Conservation (phyloP, 1,284 basidiomycete genomes). For the Psilocybe mexicana region DNA sequence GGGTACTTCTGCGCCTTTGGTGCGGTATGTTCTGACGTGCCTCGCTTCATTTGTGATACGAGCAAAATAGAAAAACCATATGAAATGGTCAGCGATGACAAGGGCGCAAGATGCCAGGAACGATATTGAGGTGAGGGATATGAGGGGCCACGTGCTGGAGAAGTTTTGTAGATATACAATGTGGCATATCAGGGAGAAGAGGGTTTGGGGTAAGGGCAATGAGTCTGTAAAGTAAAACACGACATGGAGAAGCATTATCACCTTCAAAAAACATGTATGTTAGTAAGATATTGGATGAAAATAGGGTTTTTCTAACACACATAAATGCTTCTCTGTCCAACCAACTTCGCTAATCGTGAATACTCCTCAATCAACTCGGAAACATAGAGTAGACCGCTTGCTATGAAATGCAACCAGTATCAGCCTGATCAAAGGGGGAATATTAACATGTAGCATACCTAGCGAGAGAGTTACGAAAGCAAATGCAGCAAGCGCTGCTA, state of each 20-base stretch:
- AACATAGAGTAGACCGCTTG: slow-evolving; percentile 89
- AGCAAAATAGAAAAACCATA: slow-evolving; percentile 94
- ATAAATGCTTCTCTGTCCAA: slow-evolving; percentile 84
- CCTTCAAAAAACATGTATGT: slow-evolving; percentile 44
- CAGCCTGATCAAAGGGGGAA: slow-evolving; percentile 9
- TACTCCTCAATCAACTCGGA: slow-evolving; percentile 96
- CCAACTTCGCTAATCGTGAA: slow-evolving; percentile 72
- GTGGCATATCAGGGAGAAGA: slow-evolving; percentile 84
- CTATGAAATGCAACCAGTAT: slow-evolving; percentile 41
- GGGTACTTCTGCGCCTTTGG: slow-evolving; percentile 41
- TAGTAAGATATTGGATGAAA: neutral
- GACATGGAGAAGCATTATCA: slow-evolving; percentile 74
- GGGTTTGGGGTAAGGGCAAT: slow-evolving; percentile 71
- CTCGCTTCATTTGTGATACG: slow-evolving; percentile 57
- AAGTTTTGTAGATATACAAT: slow-evolving; percentile 91
- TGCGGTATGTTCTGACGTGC: slow-evolving; percentile 46
- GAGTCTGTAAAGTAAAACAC: slow-evolving; percentile 80
- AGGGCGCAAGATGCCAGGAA: slow-evolving; percentile 84
- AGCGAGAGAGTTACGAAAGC: slow-evolving; percentile 80
- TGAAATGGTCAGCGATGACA: slow-evolving; percentile 87
- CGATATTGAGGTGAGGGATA: slow-evolving; percentile 79
- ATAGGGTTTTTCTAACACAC: slow-evolving; percentile 49
- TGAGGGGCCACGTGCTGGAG: slow-evolving; percentile 84
- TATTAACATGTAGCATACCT: slow-evolving; percentile 41
- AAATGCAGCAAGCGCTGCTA: slow-evolving; percentile 68